phyloP scores from a whole-genome alignment of 345 rosid genomes.

The Hibiscus tridactylites region DNA sequence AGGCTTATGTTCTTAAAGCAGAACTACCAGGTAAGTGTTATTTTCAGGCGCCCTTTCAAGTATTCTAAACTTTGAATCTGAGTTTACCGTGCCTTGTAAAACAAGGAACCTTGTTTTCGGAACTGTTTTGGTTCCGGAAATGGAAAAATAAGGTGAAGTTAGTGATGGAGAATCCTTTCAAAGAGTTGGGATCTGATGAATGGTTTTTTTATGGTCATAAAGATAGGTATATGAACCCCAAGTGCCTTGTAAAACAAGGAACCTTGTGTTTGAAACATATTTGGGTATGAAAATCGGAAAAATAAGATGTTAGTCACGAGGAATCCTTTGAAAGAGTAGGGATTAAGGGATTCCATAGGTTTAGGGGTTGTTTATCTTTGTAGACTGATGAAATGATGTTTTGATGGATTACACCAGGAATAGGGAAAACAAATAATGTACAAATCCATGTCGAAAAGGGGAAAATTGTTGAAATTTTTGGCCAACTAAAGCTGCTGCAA shows the following conservation, averaged over 20 bases:
- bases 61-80: not conserved
- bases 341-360: not conserved
- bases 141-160: not conserved
- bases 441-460: constrained; percentile 48
- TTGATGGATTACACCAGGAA: constrained; percentile 29
- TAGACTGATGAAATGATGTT: not conserved
- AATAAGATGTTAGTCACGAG: not conserved
- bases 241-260: not conserved
- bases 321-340: too few relatives aligned
- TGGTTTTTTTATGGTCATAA: not conserved
- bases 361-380: not conserved
- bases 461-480: constrained; percentile 69
- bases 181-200: not conserved
- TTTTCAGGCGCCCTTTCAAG: not conserved
- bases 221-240: not conserved
- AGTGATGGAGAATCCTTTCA: not conserved
- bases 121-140: not conserved
- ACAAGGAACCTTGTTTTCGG: not conserved
- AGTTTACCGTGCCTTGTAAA: not conserved
- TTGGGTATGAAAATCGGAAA: not conserved
- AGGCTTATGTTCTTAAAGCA: constrained; percentile 62
- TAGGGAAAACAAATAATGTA: constrained; percentile 33
- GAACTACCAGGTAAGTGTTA: constrained; percentile 59
- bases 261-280: not conserved
- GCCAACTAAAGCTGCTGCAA: constrained; percentile 51